A percentile compares a stretch with the other conserved stretches of the same genome.
Conservation (phyloP, 2,329 filamentous ascomycete genomes). For the Penicillium olsonii region DNA sequence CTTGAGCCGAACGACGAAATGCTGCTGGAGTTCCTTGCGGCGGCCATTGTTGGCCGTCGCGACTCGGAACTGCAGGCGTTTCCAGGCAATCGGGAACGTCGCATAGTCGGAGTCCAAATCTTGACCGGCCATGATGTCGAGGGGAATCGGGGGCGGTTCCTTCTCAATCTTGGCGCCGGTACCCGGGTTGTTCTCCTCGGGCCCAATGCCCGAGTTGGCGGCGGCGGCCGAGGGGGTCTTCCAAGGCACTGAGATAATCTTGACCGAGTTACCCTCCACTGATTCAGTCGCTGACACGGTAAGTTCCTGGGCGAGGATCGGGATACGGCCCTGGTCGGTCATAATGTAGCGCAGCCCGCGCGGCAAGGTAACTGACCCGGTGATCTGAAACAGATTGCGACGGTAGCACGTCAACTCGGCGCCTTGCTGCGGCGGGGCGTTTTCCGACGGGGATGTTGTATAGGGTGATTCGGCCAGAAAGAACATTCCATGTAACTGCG, state of each 20-base stretch:
- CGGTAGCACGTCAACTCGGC: constrained; percentile 90
- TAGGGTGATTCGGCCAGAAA: constrained; percentile 67
- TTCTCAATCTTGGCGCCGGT: constrained; percentile 70
- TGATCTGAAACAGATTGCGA: constrained; percentile 93
- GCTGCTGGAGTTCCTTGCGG: constrained; percentile 91
- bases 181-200: constrained; percentile 30
- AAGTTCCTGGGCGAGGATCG: constrained; percentile 80
- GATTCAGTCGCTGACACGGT: constrained; percentile 92
- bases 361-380: constrained; percentile 80
- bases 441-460: constrained; percentile 57
- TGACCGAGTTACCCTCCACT: constrained; percentile 86
- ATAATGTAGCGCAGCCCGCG: constrained; percentile 76
- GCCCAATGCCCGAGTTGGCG: constrained; percentile 61
- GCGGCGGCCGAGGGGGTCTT: constrained; percentile 72
- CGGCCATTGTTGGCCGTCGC: constrained; percentile 96
- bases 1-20: constrained; percentile 88
- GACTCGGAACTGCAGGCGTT: constrained; percentile 87
- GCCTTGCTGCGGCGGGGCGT: constrained; percentile 55
- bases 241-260: constrained; percentile 96
- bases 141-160: constrained; percentile 78
- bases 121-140: constrained; percentile 66
- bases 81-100: constrained; percentile 92
- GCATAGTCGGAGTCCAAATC: constrained; percentile 80
- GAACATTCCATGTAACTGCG: constrained; percentile 69
- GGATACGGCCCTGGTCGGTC: constrained; percentile 78